Conservation (phyloP, 1,284 basidiomycete genomes). For the Porodaedalea pini region DNA sequence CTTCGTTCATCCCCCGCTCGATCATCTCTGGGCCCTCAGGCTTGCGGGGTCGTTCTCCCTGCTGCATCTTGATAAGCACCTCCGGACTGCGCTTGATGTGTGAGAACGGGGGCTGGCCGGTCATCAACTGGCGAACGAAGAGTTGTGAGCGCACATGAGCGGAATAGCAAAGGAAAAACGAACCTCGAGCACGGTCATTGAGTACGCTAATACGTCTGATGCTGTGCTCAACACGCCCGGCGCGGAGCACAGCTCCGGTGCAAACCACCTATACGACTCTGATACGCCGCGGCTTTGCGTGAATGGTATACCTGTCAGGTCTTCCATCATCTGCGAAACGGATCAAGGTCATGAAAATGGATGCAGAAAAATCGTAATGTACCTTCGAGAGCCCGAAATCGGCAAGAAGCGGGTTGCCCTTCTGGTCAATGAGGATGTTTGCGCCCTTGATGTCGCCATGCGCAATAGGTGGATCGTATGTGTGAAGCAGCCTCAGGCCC, state of each 20-base stretch:
- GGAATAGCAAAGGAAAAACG: constrained; percentile 4
- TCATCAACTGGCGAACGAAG: constrained; percentile 39
- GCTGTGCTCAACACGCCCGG: constrained; percentile 43
- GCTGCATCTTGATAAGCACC: constrained; percentile 44
- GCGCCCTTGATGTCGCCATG: constrained; percentile 51
- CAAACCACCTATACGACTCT: constrained; percentile 51
- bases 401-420: constrained; percentile 47
- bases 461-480: constrained; percentile 44
- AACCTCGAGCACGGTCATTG: constrained; percentile 55
- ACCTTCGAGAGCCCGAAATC: constrained; percentile 48
- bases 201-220: constrained; percentile 52
- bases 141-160: background rate
- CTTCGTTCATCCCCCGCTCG: constrained; percentile 8
- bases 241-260: constrained; percentile 52
- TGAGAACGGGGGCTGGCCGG: constrained; percentile 47
- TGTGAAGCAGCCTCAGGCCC: constrained; percentile 48
- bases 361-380: background rate
- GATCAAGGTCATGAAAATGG: background rate
- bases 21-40: background rate
- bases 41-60: constrained; percentile 36
- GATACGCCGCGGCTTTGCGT: constrained; percentile 48
- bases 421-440: constrained; percentile 48
- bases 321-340: constrained; percentile 43
- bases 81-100: constrained; percentile 45
- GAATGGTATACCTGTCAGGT: constrained; percentile 48